Evolutionary conservation across 495 filamentous ascomycete species (phyloP), one percentile per base, ranked within the genome.

Genomic region (Penicillium psychrofluorescens): DNA sequence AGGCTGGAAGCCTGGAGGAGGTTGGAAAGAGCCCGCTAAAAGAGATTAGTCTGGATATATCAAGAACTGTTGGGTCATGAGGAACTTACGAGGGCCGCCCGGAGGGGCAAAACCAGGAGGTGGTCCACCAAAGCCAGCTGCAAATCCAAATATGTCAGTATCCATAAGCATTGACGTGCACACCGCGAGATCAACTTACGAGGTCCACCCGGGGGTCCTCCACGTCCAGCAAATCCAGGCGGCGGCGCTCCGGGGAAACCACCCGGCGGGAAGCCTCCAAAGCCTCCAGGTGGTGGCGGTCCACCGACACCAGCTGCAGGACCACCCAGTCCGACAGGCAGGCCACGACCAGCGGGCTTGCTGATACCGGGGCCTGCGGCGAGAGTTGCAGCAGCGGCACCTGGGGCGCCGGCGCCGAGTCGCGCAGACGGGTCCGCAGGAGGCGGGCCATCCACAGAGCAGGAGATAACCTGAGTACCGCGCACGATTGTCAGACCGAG

Each of bases 401-500:
- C 79, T 28, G 85, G 75, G 27, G 81, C 86, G 46, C 78, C 75
- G 54, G 85, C 80, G 46, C 90, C 92, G 41, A 99, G 75, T 65
- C 92, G 81, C 28, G 91, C 83, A 51, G 90, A 85, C 28, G 90
- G 90, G 56, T 99, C 94, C 45, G 90, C 86, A 15, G 92, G 90
- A n/a, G 92, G 92, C 30, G 92, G 91, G 49, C 89, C 94, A 54
- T 97, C 92, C 44, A 97, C 91, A 3, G 92, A 95, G 49, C 92
- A 81, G 22, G 90, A 94, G 36, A 97, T 82, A 37, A 99, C 91
- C 54, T 94, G 82, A 30, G 90, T 85, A 50, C 92, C 92, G 47
- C 92, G 90, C 47, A 97, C 77, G 48, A 99, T 99, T 33, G 88
- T 95, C 46, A 99, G 77, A 46, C 92, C 92, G 31, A 99, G 77